Percentiles rank a stretch among this genome's conserved stretches.
These are phyloP conservation scores for Monilinia polystroma DNA, from an alignment of 2,329 filamentous ascomycete species.

Conservation along the genomic window DNA sequence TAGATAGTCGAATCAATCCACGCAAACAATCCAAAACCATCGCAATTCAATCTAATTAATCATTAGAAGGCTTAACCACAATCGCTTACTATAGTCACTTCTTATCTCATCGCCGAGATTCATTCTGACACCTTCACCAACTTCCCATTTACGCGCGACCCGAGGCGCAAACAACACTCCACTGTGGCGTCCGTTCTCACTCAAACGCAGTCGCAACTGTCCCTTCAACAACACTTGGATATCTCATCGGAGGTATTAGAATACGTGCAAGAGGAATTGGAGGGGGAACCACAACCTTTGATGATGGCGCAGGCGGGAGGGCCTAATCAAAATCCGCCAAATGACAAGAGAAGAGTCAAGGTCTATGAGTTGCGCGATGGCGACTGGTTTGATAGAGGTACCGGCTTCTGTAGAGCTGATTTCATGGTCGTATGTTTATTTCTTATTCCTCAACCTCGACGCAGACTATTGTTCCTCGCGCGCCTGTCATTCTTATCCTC, in stretches of 20 bases:
- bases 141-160: constrained; percentile 25
- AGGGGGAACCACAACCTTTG: constrained; percentile 59
- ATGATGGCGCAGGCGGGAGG: constrained; percentile 69
- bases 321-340: constrained; percentile 50
- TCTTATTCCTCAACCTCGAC: constrained; percentile 16
- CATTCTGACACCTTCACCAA: constrained; percentile 10
- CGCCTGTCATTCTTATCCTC: not conserved
- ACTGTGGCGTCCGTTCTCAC: constrained; percentile 37
- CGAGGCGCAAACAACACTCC: constrained; percentile 28
- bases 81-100: constrained; percentile 1
- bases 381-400: constrained; percentile 98
- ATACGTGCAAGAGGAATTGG: constrained; percentile 50
- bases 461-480: not conserved
- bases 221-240: constrained; percentile 60
- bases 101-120: not conserved
- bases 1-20: constrained; percentile 9
- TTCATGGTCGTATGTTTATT: constrained; percentile 36
- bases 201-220: constrained; percentile 45
- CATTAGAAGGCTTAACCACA: not conserved
- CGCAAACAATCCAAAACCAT: constrained; percentile 17
- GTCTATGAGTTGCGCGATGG: constrained; percentile 98
- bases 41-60: constrained; percentile 22
- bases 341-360: constrained; percentile 81
- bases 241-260: constrained; percentile 53
- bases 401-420: constrained; percentile 82